Conservation (phyloP, 495 filamentous ascomycete species). For the Xylaria acuta region DNA sequence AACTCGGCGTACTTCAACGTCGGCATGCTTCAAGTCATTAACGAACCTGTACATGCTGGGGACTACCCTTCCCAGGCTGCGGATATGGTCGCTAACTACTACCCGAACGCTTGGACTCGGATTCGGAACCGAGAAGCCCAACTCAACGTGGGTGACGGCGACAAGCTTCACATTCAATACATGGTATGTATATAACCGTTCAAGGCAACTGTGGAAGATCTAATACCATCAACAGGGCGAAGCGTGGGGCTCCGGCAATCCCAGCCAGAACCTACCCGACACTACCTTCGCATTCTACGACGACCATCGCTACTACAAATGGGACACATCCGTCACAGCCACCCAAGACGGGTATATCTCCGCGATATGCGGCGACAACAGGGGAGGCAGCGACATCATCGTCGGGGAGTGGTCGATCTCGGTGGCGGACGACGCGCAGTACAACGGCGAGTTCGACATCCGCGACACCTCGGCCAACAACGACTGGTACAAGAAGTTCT, state of each 20-base stretch:
- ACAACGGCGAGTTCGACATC: slow-evolving; percentile 50
- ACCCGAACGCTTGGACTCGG: slow-evolving; percentile 34
- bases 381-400: slow-evolving; percentile 53
- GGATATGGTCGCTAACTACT: slow-evolving; percentile 39
- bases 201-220: not conserved
- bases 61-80: slow-evolving; percentile 42
- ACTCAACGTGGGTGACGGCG: slow-evolving; percentile 20
- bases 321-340: slow-evolving; percentile 48
- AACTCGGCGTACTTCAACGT: slow-evolving; percentile 52
- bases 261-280: slow-evolving; percentile 34
- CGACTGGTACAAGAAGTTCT: slow-evolving; percentile 63
- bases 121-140: slow-evolving; percentile 36
- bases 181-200: slow-evolving; percentile 31
- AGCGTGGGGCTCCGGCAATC: slow-evolving; percentile 41
- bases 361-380: slow-evolving; percentile 58
- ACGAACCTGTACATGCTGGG: slow-evolving; percentile 62
- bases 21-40: slow-evolving; percentile 65
- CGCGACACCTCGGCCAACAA: slow-evolving; percentile 48
- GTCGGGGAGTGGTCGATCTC: slow-evolving; percentile 66
- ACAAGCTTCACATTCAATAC: slow-evolving; percentile 41
- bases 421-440: slow-evolving; percentile 53
- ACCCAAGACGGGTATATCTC: slow-evolving; percentile 55
- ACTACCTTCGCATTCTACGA: slow-evolving; percentile 38
- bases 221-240: slow-evolving; percentile 47
- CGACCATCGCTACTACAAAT: slow-evolving; percentile 62